Conservation (phyloP, 2,329 filamentous ascomycete genomes). For the Eurotiales sp. region DNA sequence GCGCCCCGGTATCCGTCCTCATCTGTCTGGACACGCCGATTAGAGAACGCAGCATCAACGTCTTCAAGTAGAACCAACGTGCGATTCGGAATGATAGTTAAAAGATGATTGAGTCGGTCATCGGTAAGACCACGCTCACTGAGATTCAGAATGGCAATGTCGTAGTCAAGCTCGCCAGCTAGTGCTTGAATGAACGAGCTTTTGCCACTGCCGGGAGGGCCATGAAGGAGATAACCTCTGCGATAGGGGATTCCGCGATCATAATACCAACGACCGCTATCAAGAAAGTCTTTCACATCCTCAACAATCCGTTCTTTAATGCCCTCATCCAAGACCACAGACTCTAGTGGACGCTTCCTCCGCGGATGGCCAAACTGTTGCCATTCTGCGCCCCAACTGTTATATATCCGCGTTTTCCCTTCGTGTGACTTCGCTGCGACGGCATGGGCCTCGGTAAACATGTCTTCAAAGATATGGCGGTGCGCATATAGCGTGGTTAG, state of each 20-base stretch:
- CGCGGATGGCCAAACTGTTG: slow-evolving; percentile 76
- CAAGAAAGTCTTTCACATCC: slow-evolving; percentile 79
- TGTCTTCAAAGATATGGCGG: slow-evolving; percentile 80
- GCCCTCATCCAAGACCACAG: slow-evolving; percentile 79
- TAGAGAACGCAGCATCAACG: slow-evolving; percentile 84
- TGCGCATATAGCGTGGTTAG: slow-evolving; percentile 88
- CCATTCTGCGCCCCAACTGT: slow-evolving; percentile 81
- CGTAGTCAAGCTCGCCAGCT: slow-evolving; percentile 87
- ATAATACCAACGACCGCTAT: slow-evolving; percentile 79
- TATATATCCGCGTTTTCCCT: slow-evolving; percentile 91
- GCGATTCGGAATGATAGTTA: slow-evolving; percentile 78
- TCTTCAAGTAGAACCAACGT: slow-evolving; percentile 84
- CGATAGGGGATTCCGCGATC: slow-evolving; percentile 94
- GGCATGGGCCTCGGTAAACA: slow-evolving; percentile 82
- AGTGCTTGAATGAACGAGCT: slow-evolving; percentile 95
- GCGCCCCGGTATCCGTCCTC: slow-evolving; percentile 80
- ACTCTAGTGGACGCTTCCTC: slow-evolving; percentile 80
- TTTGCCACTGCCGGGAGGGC: slow-evolving; percentile 87
- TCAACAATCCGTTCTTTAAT: slow-evolving; percentile 75
- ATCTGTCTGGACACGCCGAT: slow-evolving; percentile 67
- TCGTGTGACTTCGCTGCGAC: slow-evolving; percentile 77
- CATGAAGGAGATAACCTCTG: slow-evolving; percentile 82
- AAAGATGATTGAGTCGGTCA: slow-evolving; percentile 77
- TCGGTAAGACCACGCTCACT: slow-evolving; percentile 88
- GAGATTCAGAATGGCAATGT: slow-evolving; percentile 87